Base-by-base conservation (phyloP, 148 eudicot genomes). In the Drosera capensis region DNA sequence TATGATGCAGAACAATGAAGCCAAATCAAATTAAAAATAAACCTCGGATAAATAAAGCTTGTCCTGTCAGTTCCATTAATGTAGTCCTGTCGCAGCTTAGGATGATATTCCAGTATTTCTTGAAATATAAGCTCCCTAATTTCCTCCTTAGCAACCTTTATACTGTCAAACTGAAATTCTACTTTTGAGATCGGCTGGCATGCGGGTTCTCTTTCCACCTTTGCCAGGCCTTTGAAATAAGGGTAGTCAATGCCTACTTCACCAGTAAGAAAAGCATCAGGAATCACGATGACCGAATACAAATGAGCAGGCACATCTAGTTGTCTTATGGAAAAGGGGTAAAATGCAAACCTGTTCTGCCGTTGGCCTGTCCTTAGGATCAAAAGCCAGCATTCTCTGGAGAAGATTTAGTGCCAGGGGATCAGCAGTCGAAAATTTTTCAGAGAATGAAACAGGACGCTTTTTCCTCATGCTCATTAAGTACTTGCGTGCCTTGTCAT, bases 321-420 rank as follows among this genome's bases (percentile, higher is more conserved):
- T 14, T 7, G 7, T 1, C 1, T 2, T 11, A 7, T 2, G 14
- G 23, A 41, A 41, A 17, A 41, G 20, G 16, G 13, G 18, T 23
- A 31, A 24, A 25, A 24, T 15, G 49, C 50, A 23, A 38, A 80
- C 83, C 73, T 80, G 68, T 68, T 77, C 84, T 20, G 88, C 94
- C 58, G 94, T 79, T 7, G 94, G 94, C 21, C 94, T 63, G 43
- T 83, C 78, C 78, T 83, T 83, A 4, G 94, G 94, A 51, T 83
- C 94, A 66, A 83, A 83, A 18, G 94, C 80, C 47, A 83, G 60
- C 56, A 83, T 46, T 60, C 68, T 71, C 52, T 76, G 76, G 63
- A 83, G 49, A 20, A 83, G 55, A 47, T 63, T 76, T 54, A 83
- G 56, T 26, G 75, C 84, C 29, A 70, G 48, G 23, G 88, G 84